phyloP scores from a whole-genome alignment of 176 grass and related monocot species.

The Bromus sterilis region DNA sequence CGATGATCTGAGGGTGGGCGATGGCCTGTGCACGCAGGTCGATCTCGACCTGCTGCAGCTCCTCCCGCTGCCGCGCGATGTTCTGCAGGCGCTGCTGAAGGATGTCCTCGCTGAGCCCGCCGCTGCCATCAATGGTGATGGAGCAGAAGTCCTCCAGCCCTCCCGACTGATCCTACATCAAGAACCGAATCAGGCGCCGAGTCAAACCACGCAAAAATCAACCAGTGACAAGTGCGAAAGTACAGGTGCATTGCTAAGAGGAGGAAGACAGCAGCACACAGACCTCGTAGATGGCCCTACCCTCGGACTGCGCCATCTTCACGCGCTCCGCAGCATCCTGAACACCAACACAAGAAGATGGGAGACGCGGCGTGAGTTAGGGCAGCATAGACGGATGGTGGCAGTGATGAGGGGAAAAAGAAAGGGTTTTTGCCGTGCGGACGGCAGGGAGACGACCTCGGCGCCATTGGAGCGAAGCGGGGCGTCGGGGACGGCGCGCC shows the following conservation, averaged over 20 bases:
- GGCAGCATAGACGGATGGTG: background rate
- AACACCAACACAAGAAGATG: background rate
- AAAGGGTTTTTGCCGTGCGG: slow-evolving; percentile 1
- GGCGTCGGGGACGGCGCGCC: slow-evolving; percentile 77
- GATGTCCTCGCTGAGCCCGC: slow-evolving; percentile 57
- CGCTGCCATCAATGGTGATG: slow-evolving; percentile 65
- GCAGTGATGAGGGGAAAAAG: background rate
- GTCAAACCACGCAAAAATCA: background rate
- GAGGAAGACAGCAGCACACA: background rate
- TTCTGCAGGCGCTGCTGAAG: slow-evolving; percentile 74
- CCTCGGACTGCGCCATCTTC: slow-evolving; percentile 57
- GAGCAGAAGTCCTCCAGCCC: slow-evolving; percentile 49
- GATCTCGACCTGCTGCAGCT: slow-evolving; percentile 77
- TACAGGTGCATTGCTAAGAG: background rate
- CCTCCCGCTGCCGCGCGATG: slow-evolving; percentile 50
- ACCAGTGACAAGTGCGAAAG: background rate
- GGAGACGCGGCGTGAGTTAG: background rate
- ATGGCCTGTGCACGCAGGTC: slow-evolving; percentile 59
- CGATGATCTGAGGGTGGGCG: slow-evolving; percentile 48
- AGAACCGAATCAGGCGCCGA: background rate
- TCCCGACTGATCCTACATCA: slow-evolving; percentile 39
- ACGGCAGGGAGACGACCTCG: slow-evolving; percentile 32
- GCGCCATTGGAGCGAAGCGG: slow-evolving; percentile 58
- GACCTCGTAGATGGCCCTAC: slow-evolving; percentile 77
- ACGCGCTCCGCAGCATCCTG: slow-evolving; percentile 42